A percentile compares a stretch with the other conserved stretches of the same genome.
Evolutionary conservation across 2,329 filamentous ascomycete species (phyloP).

Genomic region (Sordariomycetes sp.): DNA sequence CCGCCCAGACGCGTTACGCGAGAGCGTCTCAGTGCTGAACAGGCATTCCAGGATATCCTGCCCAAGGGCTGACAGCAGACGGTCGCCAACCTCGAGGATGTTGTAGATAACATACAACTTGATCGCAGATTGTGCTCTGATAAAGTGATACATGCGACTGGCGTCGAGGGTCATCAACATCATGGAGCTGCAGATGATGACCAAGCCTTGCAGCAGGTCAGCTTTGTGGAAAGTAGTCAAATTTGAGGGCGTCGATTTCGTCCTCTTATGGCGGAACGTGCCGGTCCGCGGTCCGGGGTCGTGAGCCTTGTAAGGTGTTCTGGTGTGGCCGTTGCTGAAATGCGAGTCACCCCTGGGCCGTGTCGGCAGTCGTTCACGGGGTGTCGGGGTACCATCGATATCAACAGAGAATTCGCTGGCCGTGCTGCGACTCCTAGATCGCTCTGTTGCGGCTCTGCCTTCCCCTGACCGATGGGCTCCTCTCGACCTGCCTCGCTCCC

Average conservation of each 20-base stretch:
- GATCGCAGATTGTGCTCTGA: constrained; percentile 91
- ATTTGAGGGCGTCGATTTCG: constrained; percentile 76
- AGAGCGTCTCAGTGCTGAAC: constrained; percentile 86
- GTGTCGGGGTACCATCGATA: constrained; percentile 2
- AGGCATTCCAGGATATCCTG: constrained; percentile 96
- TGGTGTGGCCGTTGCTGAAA: constrained; percentile 1
- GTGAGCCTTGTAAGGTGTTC: constrained; percentile 5
- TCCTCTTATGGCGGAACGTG: constrained; percentile 56
- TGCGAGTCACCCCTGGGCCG: constrained; percentile 4
- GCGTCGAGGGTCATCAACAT: constrained; percentile 88
- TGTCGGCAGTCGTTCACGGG: constrained; percentile 2
- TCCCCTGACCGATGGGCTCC: constrained; percentile 19
- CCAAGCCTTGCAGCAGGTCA: constrained; percentile 80
- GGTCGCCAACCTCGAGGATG: constrained; percentile 85
- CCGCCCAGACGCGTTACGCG: constrained; percentile 76
- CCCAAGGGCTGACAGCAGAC: constrained; percentile 80
- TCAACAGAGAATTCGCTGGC: constrained; percentile 11
- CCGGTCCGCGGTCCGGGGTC: constrained; percentile 19
- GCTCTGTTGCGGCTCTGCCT: constrained; percentile 14
- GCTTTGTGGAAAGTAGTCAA: constrained; percentile 88
- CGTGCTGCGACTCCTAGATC: constrained; percentile 23
- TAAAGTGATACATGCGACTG: constrained; percentile 96
- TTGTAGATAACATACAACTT: constrained; percentile 99
- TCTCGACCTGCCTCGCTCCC: constrained; percentile 46
- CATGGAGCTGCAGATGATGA: constrained; percentile 79